Base-by-base conservation (phyloP, 257 asterid species). In the Echites panduratus region DNA sequence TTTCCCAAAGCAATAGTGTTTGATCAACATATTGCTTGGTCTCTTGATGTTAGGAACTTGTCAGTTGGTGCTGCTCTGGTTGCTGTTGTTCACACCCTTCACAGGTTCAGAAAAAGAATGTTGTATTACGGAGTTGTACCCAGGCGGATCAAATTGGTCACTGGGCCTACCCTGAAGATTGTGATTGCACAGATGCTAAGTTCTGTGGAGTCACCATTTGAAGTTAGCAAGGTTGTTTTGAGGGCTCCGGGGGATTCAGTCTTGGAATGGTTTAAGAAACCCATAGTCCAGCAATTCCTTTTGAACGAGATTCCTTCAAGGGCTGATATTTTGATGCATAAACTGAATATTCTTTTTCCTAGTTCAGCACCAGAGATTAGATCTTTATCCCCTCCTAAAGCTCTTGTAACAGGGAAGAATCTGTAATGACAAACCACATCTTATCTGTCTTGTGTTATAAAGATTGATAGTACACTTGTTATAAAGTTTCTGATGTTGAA, bases 21-120 rank as follows among this genome's bases (percentile, higher is more conserved):
- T 76, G 99, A 95, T 85, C 98, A 95, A 74, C 98, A 92, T 80
- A 87, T 90, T 71, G 97, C 99, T 14, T 92, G 99, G 99, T 95
- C 99, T 57, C 94, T 95, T 40, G 99, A 95, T 75, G 98, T 92
- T 57, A 89, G 99, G 78, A 92, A 95, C 80, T 73, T 92, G 82
- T 88, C 99, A 2, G 97, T 95, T 22, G 98, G 99, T 58, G 98
- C 99, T 35, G 98, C 99, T 75, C 92, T 95, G 43, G 78, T 92
- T 69, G 95, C 98, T 10, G 98, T 90, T 48, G 97, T 92, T 44
- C 99, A 95, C 84, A 90, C 99, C 0, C 98, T 95, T 56, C 99
- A 95, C 75, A 88, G 99, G 77, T 95, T 95, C 83, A 90, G 99
- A 80, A 92, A 95, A 73, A 89, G 99, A 62, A 95, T 92, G 99